Conservation (phyloP, 768 basidiomycete species). For the Agaricus subrufescens region DNA sequence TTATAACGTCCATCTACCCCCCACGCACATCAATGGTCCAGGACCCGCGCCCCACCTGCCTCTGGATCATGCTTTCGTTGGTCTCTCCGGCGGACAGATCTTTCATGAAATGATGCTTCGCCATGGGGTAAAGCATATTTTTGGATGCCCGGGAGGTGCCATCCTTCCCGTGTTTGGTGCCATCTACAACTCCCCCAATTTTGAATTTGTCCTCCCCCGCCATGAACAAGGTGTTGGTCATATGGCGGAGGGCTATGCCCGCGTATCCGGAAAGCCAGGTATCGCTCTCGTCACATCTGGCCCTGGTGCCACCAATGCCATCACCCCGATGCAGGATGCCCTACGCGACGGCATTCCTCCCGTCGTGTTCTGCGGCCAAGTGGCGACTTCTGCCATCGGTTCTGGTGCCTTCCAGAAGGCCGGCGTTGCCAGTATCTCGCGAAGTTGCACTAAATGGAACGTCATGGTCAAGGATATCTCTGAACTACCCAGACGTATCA, state of each 20-base stretch:
- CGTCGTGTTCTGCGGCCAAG: constrained; percentile 95
- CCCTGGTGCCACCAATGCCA: constrained; percentile 95
- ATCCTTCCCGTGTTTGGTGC: constrained; percentile 99
- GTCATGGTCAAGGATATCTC: constrained; percentile 98
- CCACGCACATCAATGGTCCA: constrained; percentile 28
- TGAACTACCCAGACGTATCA: constrained; percentile 92
- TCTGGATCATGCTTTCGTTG: constrained; percentile 84
- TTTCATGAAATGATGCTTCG: constrained; percentile 99
- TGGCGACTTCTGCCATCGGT: constrained; percentile 99
- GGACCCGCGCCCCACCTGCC: constrained; percentile 40
- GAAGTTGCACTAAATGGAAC: constrained; percentile 99
- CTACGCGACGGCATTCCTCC: constrained; percentile 90
- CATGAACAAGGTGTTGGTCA: constrained; percentile 99
- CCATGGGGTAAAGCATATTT: constrained; percentile 93
- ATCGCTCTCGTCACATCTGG: constrained; percentile 98
- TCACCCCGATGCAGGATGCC: constrained; percentile 98
- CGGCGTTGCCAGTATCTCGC: constrained; percentile 92
- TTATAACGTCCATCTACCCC: constrained; percentile 28
- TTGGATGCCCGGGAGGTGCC: constrained; percentile 97
- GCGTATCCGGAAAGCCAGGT: constrained; percentile 95
- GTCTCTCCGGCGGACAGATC: constrained; percentile 93
- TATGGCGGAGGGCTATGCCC: constrained; percentile 98
- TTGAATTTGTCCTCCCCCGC: constrained; percentile 91
- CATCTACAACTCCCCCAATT: constrained; percentile 93
- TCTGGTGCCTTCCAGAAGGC: constrained; percentile 99